Percentiles rank a stretch among this genome's conserved stretches.
Evolutionary conservation across 139 green algal species (phyloP).

Genomic region (Chlamydomonas sp.): DNA sequence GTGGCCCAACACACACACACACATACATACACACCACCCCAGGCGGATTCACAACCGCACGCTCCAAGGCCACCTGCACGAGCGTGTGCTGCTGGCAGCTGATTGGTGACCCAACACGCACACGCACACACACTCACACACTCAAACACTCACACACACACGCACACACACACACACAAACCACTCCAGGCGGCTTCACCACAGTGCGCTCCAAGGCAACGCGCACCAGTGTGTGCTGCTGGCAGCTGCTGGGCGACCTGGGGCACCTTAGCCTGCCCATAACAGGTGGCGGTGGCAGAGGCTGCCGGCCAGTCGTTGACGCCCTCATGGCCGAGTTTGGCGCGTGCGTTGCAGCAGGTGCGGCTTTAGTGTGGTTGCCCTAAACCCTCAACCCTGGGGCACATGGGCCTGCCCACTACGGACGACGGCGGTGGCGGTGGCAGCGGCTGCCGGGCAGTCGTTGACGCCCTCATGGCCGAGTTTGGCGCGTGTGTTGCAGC

Average conservation of each 20-base stretch:
- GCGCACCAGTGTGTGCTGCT: conserved; percentile 18
- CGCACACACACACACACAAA: neutral
- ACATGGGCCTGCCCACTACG: too few species aligned
- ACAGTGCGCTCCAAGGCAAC: conserved; percentile 3
- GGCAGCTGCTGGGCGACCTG: conserved; percentile 49
- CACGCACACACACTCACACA: neutral
- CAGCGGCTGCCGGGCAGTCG: conserved; percentile 15
- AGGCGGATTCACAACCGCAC: too few species aligned
- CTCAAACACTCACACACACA: neutral
- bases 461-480: neutral
- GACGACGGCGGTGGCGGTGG: too few species aligned
- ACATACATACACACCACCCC: neutral
- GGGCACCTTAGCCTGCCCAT: too few species aligned
- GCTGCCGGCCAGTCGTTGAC: conserved; percentile 9
- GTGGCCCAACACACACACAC: conserved; percentile 25
- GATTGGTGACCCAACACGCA: neutral
- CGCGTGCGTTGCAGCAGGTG: neutral
- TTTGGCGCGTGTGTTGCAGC: neutral
- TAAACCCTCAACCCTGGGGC: too few species aligned
- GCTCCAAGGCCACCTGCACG: conserved; percentile 7
- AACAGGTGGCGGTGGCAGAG: too few species aligned
- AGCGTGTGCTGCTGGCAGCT: conserved; percentile 10
- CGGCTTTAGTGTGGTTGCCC: too few species aligned
- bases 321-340: neutral
- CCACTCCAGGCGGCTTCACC: too few species aligned